A percentile compares a stretch with the other conserved stretches of the same genome.
Conservation (phyloP, 257 asterid species). For the Parsonsia alboflavescens region DNA sequence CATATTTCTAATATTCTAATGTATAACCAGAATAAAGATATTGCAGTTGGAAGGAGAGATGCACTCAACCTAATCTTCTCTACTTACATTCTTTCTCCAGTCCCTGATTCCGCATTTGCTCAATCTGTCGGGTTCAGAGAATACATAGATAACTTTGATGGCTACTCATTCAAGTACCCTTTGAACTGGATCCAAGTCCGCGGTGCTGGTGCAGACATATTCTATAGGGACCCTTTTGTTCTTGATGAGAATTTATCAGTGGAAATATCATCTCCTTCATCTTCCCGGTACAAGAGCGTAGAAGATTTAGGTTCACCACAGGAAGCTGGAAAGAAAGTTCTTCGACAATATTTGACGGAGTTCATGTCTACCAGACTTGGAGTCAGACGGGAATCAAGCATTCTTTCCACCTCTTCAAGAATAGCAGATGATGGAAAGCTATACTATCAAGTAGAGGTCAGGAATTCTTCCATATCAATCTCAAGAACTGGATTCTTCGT, state of each 20-base stretch:
- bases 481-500: neutral
- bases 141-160: constrained; percentile 75
- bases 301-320: constrained; percentile 86
- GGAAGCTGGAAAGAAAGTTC: constrained; percentile 74
- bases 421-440: constrained; percentile 78
- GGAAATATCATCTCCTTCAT: constrained; percentile 87
- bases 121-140: constrained; percentile 61
- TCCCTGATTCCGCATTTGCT: constrained; percentile 37
- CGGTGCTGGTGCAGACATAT: constrained; percentile 95
- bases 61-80: constrained; percentile 58
- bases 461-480: neutral
- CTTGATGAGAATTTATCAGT: constrained; percentile 86
- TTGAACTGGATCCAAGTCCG: constrained; percentile 92
- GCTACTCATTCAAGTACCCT: constrained; percentile 80
- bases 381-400: constrained; percentile 67
- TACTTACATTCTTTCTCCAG: constrained; percentile 51
- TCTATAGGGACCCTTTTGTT: constrained; percentile 91
- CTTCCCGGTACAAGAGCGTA: constrained; percentile 71
- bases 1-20: constrained; percentile 48
- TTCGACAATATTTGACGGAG: constrained; percentile 81
- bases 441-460: constrained; percentile 80
- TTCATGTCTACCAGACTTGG: constrained; percentile 99
- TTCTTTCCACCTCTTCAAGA: constrained; percentile 78
- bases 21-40: constrained; percentile 83
- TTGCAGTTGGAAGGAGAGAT: constrained; percentile 89